Percentiles rank a stretch among this genome's conserved stretches.
phyloP scores from a whole-genome alignment of 352 stramenopile genomes.

The Bremia lactucae region DNA sequence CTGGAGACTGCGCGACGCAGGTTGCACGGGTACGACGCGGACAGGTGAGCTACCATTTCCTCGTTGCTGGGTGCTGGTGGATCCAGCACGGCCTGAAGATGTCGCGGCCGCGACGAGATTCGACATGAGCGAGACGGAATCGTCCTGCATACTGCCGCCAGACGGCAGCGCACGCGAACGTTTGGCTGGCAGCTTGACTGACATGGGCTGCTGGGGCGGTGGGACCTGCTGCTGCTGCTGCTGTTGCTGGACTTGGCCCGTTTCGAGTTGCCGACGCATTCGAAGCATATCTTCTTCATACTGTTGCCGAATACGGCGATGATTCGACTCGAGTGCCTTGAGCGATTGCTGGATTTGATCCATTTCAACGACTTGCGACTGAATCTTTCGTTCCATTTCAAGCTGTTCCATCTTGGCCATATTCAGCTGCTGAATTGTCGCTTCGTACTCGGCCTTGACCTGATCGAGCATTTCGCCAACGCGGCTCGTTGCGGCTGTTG shows the following conservation, averaged over 20 bases:
- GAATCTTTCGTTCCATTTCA: slow-evolving; percentile 82
- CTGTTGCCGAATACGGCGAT: slow-evolving; percentile 71
- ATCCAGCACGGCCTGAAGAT: slow-evolving; percentile 31
- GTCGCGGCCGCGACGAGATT: slow-evolving; percentile 44
- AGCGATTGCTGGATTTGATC: slow-evolving; percentile 84
- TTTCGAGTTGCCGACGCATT: slow-evolving; percentile 73
- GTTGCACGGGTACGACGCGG: slow-evolving; percentile 56
- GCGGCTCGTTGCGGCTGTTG: slow-evolving; percentile 33
- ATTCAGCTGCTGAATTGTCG: slow-evolving; percentile 75
- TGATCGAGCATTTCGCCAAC: slow-evolving; percentile 79
- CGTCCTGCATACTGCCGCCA: slow-evolving; percentile 33
- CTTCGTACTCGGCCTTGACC: slow-evolving; percentile 77
- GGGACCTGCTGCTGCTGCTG: slow-evolving; percentile 38
- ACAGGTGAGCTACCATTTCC: slow-evolving; percentile 34
- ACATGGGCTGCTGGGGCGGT: slow-evolving; percentile 23
- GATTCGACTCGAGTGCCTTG: slow-evolving; percentile 74
- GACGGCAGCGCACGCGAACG: slow-evolving; percentile 34
- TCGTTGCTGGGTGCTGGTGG: slow-evolving; percentile 19
- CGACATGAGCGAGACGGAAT: slow-evolving; percentile 50
- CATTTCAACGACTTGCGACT: slow-evolving; percentile 80
- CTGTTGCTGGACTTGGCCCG: slow-evolving; percentile 27
- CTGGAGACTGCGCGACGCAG: slow-evolving; percentile 57
- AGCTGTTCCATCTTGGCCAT: slow-evolving; percentile 84
- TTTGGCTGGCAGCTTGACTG: slow-evolving; percentile 44
- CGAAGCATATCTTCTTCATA: slow-evolving; percentile 81